Evolutionary conservation across 202 grass and related monocot genomes (phyloP).

Genomic region (Setaria italica): DNA sequence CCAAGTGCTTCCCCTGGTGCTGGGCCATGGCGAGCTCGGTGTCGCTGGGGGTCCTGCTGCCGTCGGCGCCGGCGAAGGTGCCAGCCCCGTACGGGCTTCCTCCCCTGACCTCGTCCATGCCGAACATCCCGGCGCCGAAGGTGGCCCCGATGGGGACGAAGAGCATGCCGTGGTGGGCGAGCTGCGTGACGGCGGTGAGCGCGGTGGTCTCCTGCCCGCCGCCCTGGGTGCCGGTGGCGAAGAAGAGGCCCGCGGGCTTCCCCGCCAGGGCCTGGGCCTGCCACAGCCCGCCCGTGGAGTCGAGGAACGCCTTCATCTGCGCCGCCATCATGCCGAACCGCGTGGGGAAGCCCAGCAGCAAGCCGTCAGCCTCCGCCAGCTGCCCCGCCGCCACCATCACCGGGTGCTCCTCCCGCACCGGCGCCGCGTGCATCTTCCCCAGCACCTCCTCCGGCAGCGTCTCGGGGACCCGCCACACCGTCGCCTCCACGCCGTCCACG

Average conservation of each 20-base stretch:
- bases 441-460: slow-evolving; percentile 9
- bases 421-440: slow-evolving; percentile 2
- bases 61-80: background rate
- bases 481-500: slow-evolving; percentile 61
- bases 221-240: background rate
- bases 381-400: background rate
- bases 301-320: background rate
- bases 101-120: slow-evolving; percentile 47
- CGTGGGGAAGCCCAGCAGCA: background rate
- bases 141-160: background rate
- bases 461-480: slow-evolving; percentile 47
- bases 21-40: slow-evolving; percentile 44
- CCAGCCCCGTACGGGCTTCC: background rate
- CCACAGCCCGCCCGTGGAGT: background rate
- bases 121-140: background rate
- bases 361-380: background rate
- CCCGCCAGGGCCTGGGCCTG: background rate
- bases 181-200: background rate
- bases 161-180: background rate
- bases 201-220: background rate
- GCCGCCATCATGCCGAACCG: background rate
- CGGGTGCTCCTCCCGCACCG: background rate
- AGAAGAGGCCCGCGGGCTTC: background rate
- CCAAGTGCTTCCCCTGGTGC: slow-evolving; percentile 52
- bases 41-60: background rate